Conservation (phyloP, 331 rosid species). For the Pyracantha coccinea region DNA sequence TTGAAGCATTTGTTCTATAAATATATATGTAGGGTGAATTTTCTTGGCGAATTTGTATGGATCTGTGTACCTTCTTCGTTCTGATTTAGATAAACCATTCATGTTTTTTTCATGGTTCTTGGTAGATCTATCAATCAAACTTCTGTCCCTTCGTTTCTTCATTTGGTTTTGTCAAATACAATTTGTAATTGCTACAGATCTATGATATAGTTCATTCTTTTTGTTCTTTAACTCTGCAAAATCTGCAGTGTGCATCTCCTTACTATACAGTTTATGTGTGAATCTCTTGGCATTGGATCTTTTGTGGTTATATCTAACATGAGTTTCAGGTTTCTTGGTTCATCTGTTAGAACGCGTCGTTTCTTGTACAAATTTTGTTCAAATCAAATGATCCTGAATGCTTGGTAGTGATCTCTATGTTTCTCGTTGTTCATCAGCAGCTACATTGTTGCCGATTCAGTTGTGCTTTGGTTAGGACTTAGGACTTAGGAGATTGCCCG, state of each 20-base stretch:
- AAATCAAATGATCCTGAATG: neutral
- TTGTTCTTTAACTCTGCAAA: neutral
- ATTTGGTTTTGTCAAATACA: neutral
- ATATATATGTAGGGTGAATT: constrained; percentile 10
- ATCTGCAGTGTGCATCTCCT: neutral
- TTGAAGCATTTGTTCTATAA: constrained; percentile 12
- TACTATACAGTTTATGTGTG: neutral
- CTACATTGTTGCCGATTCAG: neutral
- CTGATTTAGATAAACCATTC: constrained; percentile 12
- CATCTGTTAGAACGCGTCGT: neutral
- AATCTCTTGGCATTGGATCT: neutral
- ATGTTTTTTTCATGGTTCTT: neutral
- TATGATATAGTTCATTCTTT: neutral
- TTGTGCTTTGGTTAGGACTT: neutral
- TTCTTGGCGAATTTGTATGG: constrained; percentile 21
- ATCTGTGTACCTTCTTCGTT: constrained; percentile 19
- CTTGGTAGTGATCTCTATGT: neutral
- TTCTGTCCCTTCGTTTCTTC: neutral
- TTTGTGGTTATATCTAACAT: neutral
- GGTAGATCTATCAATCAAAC: constrained; percentile 23
- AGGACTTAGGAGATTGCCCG: neutral
- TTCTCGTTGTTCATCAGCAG: neutral
- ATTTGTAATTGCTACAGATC: neutral
- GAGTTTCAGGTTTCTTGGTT: neutral
- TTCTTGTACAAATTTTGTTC: neutral